phyloP scores from a whole-genome alignment of 768 basidiomycete species.

The Psilocybe sp. region DNA sequence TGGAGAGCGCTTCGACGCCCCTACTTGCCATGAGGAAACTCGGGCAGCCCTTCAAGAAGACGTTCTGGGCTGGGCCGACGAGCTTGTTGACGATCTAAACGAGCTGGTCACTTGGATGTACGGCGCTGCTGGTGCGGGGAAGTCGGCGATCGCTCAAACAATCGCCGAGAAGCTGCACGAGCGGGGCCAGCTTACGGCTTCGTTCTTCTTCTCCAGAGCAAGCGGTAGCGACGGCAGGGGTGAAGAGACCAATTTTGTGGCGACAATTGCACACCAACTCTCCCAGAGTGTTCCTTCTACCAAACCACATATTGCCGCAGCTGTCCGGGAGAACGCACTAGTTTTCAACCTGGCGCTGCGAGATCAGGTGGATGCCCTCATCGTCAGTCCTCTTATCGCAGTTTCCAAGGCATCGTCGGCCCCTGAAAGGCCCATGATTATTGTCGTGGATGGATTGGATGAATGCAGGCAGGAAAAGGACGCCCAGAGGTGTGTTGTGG shows the following conservation, averaged over 20 bases:
- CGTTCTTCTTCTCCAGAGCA: not conserved
- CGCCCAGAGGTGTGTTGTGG: not conserved
- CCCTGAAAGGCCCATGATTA: not conserved
- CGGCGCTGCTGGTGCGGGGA: not conserved
- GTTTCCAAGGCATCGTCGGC: not conserved
- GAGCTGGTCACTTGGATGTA: not conserved
- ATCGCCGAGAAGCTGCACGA: not conserved
- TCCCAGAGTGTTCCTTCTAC: not conserved
- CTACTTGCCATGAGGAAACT: not conserved
- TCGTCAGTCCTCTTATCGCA: not conserved
- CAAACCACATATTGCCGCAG: no score
- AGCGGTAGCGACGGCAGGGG: not conserved
- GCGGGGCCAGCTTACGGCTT: no score
- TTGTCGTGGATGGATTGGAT: constrained; percentile 4
- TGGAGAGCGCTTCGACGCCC: not conserved
- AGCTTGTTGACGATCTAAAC: no score
- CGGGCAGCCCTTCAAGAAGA: not conserved
- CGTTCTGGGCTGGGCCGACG: not conserved
- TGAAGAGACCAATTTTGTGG: not conserved
- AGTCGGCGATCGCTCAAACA: not conserved
- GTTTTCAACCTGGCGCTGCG: no score
- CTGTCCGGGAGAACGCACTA: no score
- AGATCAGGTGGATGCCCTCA: not conserved
- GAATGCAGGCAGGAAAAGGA: not conserved
- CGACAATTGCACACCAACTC: not conserved